Evolutionary conservation across 345 rosid species (phyloP).

Genomic region (Garcia nutans): DNA sequence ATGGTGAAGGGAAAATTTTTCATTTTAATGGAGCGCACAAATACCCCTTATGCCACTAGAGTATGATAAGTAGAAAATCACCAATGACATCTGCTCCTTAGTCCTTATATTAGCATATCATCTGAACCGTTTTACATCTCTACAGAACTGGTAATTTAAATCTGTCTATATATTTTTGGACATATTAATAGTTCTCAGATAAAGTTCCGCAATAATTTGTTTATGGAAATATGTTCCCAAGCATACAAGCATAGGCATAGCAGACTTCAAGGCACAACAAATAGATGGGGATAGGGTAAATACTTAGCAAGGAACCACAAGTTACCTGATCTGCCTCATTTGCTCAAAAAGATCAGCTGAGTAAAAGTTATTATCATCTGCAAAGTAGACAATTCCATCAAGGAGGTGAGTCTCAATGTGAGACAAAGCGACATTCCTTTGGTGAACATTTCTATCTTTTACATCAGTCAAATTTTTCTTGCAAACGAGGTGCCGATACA

Average conservation of each 20-base stretch:
- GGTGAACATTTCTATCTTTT: constrained; percentile 46
- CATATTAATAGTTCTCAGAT: too few species aligned
- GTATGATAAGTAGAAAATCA: not conserved
- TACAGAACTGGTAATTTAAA: not conserved
- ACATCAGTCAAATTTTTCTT: constrained; percentile 46
- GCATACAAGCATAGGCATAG: not conserved
- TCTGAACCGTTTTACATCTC: not conserved
- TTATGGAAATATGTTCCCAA: not conserved
- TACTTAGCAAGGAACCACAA: not conserved
- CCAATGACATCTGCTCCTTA: not conserved
- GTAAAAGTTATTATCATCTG: constrained; percentile 49
- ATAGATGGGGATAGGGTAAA: not conserved
- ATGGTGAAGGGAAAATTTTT: not conserved
- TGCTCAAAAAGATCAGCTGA: constrained; percentile 48
- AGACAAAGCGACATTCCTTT: constrained; percentile 56
- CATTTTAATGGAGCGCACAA: not conserved
- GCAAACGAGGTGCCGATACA: constrained; percentile 64
- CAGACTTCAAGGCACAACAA: not conserved
- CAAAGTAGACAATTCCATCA: constrained; percentile 59
- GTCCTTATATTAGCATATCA: not conserved
- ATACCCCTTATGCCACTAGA: not conserved
- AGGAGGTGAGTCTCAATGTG: constrained; percentile 64
- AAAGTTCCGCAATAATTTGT: not conserved
- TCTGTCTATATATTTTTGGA: not conserved
- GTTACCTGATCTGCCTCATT: constrained; percentile 58